Conservation (phyloP, 2,329 filamentous ascomycete genomes). For the Fusarium dimerum region DNA sequence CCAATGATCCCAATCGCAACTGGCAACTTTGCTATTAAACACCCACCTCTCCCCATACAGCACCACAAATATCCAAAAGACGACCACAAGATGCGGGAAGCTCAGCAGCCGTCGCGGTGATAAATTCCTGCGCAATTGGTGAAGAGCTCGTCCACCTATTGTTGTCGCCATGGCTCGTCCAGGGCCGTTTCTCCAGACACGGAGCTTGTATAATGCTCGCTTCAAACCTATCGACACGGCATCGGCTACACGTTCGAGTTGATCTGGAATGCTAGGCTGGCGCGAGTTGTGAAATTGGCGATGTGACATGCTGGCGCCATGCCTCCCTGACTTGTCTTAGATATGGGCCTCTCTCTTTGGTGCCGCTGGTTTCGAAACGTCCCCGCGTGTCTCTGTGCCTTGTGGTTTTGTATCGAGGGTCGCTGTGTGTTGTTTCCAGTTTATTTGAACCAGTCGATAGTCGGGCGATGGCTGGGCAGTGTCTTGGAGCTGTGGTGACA, state of each 20-base stretch:
- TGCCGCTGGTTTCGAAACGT: not conserved
- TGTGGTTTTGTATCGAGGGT: not conserved
- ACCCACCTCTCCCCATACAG: constrained; percentile 84
- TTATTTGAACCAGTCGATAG: not conserved
- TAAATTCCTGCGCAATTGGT: constrained; percentile 44
- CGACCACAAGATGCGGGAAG: constrained; percentile 67
- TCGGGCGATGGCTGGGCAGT: not conserved
- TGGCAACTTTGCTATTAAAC: constrained; percentile 69
- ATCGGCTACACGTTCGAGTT: constrained; percentile 24
- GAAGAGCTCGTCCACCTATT: constrained; percentile 30
- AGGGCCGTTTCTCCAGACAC: constrained; percentile 44
- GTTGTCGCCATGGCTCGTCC: constrained; percentile 39
- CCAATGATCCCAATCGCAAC: constrained; percentile 84
- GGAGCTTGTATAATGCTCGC: constrained; percentile 34
- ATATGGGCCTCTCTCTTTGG: not conserved
- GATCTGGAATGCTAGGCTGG: constrained; percentile 15
- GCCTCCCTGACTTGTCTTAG: constrained; percentile 12
- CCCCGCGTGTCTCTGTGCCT: not conserved
- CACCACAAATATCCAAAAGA: constrained; percentile 74
- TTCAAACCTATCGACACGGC: constrained; percentile 21
- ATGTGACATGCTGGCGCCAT: constrained; percentile 35
- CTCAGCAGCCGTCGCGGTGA: constrained; percentile 54
- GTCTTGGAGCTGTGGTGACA: too few species aligned
- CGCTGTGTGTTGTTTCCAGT: not conserved
- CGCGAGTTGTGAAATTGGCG: constrained; percentile 20